phyloP scores from a whole-genome alignment of 148 eudicot genomes.

The Persicaria tinctoria region DNA sequence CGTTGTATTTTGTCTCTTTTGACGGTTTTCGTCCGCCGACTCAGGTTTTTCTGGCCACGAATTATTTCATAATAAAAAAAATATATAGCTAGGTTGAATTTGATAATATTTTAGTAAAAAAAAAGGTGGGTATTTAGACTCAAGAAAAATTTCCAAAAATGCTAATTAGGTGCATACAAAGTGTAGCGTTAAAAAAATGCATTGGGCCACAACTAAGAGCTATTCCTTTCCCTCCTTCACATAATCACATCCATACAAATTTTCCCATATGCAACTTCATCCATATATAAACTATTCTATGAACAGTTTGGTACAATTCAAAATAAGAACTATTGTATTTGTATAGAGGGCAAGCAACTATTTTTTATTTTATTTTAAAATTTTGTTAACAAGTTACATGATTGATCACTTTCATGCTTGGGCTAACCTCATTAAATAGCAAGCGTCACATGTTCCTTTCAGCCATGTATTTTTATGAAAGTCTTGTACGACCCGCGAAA shows the following conservation, averaged over 20 bases:
- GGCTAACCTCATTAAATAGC: neutral
- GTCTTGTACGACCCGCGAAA: neutral
- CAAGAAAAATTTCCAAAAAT: neutral
- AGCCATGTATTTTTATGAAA: neutral
- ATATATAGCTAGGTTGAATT: no score
- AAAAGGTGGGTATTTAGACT: no score
- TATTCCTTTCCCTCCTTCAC: neutral
- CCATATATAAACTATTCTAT: neutral
- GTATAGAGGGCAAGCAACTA: neutral
- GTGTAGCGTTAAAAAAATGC: neutral
- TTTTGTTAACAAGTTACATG: neutral
- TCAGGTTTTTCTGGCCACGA: no score
- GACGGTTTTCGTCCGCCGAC: no score
- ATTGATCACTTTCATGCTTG: conserved; percentile 12
- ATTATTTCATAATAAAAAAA: no score
- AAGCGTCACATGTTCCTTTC: conserved; percentile 3
- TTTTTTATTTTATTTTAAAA: neutral
- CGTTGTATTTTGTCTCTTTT: no score
- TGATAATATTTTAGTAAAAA: no score
- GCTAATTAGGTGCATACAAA: neutral
- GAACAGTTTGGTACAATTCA: neutral
- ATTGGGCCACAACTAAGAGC: conserved; percentile 7
- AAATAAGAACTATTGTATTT: conserved; percentile 3
- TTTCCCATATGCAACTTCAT: neutral
- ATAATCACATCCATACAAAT: neutral